Conservation (phyloP, 1,284 basidiomycete species). For the Melampsora americana region DNA sequence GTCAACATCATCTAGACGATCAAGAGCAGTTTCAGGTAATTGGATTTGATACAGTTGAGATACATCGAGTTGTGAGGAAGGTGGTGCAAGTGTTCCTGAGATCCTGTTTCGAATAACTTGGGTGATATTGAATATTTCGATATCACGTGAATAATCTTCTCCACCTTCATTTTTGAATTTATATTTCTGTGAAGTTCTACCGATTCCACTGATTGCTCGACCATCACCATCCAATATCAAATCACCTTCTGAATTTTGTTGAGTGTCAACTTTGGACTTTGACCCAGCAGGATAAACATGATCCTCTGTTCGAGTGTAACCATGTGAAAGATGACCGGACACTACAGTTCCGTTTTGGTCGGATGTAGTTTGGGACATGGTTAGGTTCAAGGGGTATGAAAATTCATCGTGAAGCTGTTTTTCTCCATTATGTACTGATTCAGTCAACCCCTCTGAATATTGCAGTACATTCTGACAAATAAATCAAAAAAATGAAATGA, state of each 20-base stretch:
- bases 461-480: background rate
- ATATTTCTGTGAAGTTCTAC: slow-evolving; percentile 29
- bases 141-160: slow-evolving; percentile 1
- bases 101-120: background rate
- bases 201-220: slow-evolving; percentile 14
- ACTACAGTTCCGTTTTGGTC: slow-evolving; percentile 8
- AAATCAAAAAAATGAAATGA: background rate
- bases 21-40: no score
- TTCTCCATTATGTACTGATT: slow-evolving; percentile 15
- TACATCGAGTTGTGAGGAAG: no score
- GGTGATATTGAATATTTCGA: slow-evolving; percentile 4
- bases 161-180: background rate
- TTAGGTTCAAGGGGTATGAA: slow-evolving; percentile 25
- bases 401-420: slow-evolving; percentile 3
- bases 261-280: slow-evolving; percentile 12
- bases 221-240: slow-evolving; percentile 11
- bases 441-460: background rate
- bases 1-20: no score
- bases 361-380: background rate
- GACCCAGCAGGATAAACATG: background rate
- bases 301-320: slow-evolving; percentile 1
- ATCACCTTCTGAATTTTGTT: slow-evolving; percentile 16
- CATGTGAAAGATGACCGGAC: slow-evolving; percentile 10
- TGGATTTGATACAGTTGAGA: no score
- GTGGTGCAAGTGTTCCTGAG: slow-evolving; percentile 4